A percentile compares a stretch with the other conserved stretches of the same genome.
Evolutionary conservation across 2,329 filamentous ascomycete genomes (phyloP).

Genomic region (Botrytis byssoidea): DNA sequence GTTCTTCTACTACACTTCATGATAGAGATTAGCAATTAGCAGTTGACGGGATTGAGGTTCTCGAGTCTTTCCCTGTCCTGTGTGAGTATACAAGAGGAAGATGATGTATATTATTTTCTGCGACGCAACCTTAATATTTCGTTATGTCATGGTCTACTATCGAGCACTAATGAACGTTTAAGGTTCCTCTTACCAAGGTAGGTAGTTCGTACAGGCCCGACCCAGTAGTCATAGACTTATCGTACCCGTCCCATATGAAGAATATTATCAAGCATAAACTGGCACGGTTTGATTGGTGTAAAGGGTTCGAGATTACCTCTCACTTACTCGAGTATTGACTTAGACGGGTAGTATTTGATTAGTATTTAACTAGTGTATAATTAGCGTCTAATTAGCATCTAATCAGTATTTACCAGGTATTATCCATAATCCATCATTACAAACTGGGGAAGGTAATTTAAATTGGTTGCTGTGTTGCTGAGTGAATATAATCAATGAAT

Average conservation of each 20-base stretch:
- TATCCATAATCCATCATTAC: background rate
- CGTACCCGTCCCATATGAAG: background rate
- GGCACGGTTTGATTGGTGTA: background rate
- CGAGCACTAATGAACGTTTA: background rate
- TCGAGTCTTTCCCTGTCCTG: background rate
- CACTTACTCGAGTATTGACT: background rate
- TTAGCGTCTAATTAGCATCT: background rate
- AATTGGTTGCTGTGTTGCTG: conserved; percentile 17
- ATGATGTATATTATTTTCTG: background rate
- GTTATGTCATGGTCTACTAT: background rate
- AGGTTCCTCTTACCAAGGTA: background rate
- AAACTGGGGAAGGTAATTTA: background rate
- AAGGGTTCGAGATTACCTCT: background rate
- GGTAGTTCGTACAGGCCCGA: no score
- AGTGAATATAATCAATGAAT: conserved; percentile 2
- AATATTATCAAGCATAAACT: conserved; percentile 7
- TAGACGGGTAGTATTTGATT: background rate
- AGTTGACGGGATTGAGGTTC: background rate
- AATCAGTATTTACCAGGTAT: background rate
- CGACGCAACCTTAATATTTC: background rate
- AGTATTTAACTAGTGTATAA: no score
- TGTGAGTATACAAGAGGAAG: background rate
- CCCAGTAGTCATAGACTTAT: background rate
- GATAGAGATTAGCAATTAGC: conserved; percentile 15
- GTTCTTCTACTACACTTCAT: conserved; percentile 39